phyloP scores from a whole-genome alignment of 2,329 filamentous ascomycete genomes.

The Phialophora chinensis region DNA sequence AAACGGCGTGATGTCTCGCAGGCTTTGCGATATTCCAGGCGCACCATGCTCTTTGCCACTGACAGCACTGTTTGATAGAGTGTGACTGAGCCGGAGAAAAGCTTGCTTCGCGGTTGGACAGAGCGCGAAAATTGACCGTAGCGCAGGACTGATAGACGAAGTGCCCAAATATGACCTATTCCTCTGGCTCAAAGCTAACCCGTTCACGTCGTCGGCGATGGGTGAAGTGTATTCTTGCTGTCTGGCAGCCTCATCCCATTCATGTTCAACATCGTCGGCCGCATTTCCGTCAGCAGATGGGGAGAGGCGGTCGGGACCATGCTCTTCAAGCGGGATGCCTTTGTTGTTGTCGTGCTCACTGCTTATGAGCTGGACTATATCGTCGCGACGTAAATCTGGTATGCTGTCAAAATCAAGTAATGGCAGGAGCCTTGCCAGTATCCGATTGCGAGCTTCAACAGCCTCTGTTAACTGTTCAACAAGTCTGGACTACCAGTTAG shows the following conservation, averaged over 20 bases:
- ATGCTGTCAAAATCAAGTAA: constrained; percentile 11
- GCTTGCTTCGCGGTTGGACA: constrained; percentile 16
- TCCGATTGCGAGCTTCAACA: constrained; percentile 7
- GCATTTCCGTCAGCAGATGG: neutral
- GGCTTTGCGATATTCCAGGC: neutral
- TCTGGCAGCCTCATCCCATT: constrained; percentile 17
- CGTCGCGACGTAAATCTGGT: constrained; percentile 2
- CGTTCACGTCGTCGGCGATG: constrained; percentile 18
- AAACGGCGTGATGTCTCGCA: neutral
- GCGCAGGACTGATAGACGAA: constrained; percentile 8
- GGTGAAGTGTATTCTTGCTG: constrained; percentile 13
- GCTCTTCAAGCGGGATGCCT: neutral
- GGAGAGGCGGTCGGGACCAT: neutral
- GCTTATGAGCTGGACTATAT: constrained; percentile 10
- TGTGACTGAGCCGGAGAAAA: constrained; percentile 10
- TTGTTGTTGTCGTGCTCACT: constrained; percentile 6
- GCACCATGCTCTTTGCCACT: neutral
- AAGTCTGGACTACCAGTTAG: constrained; percentile 3
- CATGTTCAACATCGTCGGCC: constrained; percentile 6
- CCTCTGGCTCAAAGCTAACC: constrained; percentile 5
- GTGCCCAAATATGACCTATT: constrained; percentile 6
- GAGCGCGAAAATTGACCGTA: constrained; percentile 6
- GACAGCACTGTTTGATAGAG: constrained; percentile 4
- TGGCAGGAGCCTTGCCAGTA: constrained; percentile 9
- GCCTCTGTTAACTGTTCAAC: constrained; percentile 14